A percentile compares a stretch with the other conserved stretches of the same genome.
Evolutionary conservation across 495 filamentous ascomycete genomes (phyloP).

Genomic region (Penicillium samsonianum): DNA sequence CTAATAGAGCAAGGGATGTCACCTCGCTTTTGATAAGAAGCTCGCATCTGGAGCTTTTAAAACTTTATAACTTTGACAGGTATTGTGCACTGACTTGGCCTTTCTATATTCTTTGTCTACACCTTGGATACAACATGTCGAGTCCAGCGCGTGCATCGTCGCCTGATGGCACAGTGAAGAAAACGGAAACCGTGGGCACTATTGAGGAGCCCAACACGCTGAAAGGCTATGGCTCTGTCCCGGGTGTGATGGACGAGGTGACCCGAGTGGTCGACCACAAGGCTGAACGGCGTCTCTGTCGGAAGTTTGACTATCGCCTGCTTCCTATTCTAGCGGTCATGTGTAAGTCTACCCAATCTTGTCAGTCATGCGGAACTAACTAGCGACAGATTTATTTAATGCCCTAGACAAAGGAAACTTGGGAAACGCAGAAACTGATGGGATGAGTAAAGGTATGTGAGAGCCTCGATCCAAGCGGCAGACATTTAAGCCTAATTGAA

Average conservation of each 20-base stretch:
- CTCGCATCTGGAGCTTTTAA: background rate
- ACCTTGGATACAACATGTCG: constrained; percentile 20
- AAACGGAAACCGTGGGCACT: constrained; percentile 20
- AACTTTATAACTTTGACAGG: background rate
- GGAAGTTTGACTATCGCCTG: constrained; percentile 63
- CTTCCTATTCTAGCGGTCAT: constrained; percentile 65
- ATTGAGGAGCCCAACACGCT: constrained; percentile 36
- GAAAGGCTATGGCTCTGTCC: constrained; percentile 32
- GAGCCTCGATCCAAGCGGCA: constrained; percentile 3
- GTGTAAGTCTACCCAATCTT: constrained; percentile 42
- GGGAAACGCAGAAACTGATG: constrained; percentile 70
- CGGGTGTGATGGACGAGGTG: constrained; percentile 38
- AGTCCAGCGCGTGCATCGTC: constrained; percentile 9
- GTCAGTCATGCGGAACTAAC: background rate
- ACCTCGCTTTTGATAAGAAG: constrained; percentile 16
- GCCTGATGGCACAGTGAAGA: constrained; percentile 23
- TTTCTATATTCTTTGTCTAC: background rate
- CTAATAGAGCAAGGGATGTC: constrained; percentile 23
- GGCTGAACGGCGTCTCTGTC: constrained; percentile 63
- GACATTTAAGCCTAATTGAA: background rate
- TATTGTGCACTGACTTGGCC: background rate
- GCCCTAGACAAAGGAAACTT: constrained; percentile 68
- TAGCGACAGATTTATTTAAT: constrained; percentile 56
- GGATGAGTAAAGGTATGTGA: constrained; percentile 47
- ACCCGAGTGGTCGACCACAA: constrained; percentile 43